Evolutionary conservation across 257 asterid species (phyloP), one percentile per base, ranked within the genome.

Genomic region (Solanum appendiculatum): DNA sequence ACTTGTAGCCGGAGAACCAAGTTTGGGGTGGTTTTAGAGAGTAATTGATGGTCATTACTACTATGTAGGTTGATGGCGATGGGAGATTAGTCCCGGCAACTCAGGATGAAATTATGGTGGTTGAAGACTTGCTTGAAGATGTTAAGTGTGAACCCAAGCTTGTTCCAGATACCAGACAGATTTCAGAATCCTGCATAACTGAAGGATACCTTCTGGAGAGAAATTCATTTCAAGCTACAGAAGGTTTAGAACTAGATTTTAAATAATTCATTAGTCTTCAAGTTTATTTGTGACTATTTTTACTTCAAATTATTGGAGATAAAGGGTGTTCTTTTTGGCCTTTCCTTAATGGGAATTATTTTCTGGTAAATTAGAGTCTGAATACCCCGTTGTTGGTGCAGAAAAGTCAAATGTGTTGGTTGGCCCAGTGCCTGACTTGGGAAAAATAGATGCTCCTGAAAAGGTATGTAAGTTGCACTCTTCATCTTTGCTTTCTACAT

Each of bases 71-170:
- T 86, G 98, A 95, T 86, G 98, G 94, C 73, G 86, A 91, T 89
- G 99, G 99, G 85, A 93, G 92, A 89, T 90, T 96, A 91, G 99
- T 96, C 51, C 99, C 99, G n/a, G 99, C 98, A 74, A 96, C 99
- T 68, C 96, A 95, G 42, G 98, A 94, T 90, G 98, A 96, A 87
- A 92, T 96, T 88, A 92, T 93, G 91, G 95, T 88, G 51, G 98
- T 94, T 31, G 97, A 93, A 90, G 93, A 92, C 91, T 92, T 96
- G 92, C 93, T 94, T 74, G 95, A 90, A 83, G 96, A 91, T 87
- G 97, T 93, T 82, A 91, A 90, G 88, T 86, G 86, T 88, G 92
- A 92, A 89, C 82, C 83, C 42, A 84, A 83, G 37, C 88, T 46
- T 78, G 88, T 87, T 78, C 74, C 87, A 33, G 91, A 93, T 64